These are phyloP conservation scores for Pichia pseudocactophila DNA, from an alignment of 805 yeast genomes.

Conservation along the genomic window DNA sequence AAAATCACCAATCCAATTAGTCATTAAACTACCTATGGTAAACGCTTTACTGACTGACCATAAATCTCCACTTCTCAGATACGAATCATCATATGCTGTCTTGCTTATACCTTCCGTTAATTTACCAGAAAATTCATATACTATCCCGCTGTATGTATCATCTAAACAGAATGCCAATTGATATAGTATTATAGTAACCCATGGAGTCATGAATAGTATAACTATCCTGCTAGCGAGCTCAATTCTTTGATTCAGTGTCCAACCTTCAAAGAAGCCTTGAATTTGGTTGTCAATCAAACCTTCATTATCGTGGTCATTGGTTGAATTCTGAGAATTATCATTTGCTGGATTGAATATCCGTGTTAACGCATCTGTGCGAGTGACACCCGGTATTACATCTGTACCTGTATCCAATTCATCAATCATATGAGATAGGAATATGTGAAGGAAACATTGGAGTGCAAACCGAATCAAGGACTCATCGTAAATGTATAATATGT, in stretches of 20 bases:
- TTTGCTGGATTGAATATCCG: not conserved
- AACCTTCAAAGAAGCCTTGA: not conserved
- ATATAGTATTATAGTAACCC: constrained; percentile 23
- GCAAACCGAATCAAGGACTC: constrained; percentile 8
- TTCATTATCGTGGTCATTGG: not conserved
- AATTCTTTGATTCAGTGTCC: not conserved
- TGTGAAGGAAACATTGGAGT: constrained; percentile 3
- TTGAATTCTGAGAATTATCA: not conserved
- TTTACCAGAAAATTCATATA: constrained; percentile 5
- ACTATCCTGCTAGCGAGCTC: constrained; percentile 17
- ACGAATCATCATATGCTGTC: constrained; percentile 5
- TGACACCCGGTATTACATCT: constrained; percentile 2
- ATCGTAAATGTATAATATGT: constrained; percentile 8
- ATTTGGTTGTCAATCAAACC: not conserved
- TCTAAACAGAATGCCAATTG: constrained; percentile 30
- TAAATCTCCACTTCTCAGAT: constrained; percentile 2
- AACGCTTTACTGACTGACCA: constrained; percentile 15
- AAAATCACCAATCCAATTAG: constrained; percentile 41
- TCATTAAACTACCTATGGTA: constrained; percentile 30
- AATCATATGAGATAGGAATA: constrained; percentile 3
- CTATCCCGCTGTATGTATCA: constrained; percentile 11
- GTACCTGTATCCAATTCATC: not conserved
- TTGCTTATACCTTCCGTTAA: constrained; percentile 1
- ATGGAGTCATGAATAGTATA: constrained; percentile 17
- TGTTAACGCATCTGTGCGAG: not conserved